phyloP scores from a whole-genome alignment of 2,329 filamentous ascomycete species.

The Tolypocladium ophioglossoides region DNA sequence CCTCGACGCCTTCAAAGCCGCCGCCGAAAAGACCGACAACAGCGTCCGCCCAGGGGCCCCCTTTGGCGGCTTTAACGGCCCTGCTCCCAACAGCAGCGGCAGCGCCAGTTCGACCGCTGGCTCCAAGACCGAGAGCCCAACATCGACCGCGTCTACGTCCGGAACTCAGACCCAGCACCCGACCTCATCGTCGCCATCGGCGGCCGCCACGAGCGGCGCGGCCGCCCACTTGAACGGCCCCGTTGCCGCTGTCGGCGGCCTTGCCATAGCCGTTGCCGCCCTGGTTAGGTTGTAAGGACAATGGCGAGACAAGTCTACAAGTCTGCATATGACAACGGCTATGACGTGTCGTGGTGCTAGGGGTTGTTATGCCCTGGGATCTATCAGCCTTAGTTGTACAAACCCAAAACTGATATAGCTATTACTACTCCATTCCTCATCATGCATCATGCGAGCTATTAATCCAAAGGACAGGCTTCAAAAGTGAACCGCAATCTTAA shows the following conservation, averaged over 20 bases:
- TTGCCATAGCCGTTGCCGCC: neutral
- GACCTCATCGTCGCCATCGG: neutral
- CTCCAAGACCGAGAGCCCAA: neutral
- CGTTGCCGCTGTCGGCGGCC: neutral
- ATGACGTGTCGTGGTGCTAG: too few species aligned
- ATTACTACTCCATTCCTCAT: too few species aligned
- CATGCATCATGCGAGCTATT: too few species aligned
- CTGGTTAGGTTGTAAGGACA: neutral
- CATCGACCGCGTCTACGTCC: constrained; percentile 1
- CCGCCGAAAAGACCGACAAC: constrained; percentile 4
- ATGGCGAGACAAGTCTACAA: neutral
- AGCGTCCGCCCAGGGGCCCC: constrained; percentile 1
- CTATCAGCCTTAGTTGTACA: too few species aligned
- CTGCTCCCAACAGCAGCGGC: constrained; percentile 2
- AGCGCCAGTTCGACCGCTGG: neutral
- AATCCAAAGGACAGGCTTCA: too few species aligned
- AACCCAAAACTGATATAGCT: too few species aligned
- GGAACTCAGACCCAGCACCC: neutral
- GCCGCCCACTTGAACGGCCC: neutral
- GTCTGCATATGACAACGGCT: too few species aligned
- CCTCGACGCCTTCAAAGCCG: constrained; percentile 6
- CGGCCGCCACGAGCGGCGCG: constrained; percentile 7
- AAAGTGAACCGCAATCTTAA: too few species aligned
- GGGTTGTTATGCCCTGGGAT: too few species aligned
- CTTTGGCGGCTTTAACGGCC: neutral